phyloP scores from a whole-genome alignment of 169 alveolate genomes.

The Amoebophrya sp. region DNA sequence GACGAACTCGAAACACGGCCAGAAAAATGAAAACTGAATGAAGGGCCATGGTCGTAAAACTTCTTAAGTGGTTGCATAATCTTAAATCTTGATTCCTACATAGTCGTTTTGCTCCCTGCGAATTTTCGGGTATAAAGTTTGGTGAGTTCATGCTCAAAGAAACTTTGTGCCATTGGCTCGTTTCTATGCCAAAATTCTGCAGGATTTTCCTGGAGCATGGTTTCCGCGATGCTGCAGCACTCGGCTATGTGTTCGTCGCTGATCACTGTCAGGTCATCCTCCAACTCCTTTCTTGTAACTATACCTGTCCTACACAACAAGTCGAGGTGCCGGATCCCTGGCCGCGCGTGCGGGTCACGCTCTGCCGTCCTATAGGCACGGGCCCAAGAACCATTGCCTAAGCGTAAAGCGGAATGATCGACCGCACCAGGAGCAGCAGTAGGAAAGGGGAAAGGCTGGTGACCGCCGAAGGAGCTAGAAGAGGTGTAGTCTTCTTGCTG shows the following conservation, averaged over 20 bases:
- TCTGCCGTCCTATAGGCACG: not conserved
- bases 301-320: not conserved
- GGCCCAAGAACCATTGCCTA: not conserved
- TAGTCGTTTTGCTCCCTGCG: too few relatives aligned
- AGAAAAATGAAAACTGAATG: too few relatives aligned
- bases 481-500: too few relatives aligned
- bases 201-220: not conserved
- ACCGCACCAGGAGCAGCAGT: too few relatives aligned
- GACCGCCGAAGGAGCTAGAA: too few relatives aligned
- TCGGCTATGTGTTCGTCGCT: not conserved
- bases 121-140: not conserved
- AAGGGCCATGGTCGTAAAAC: too few relatives aligned
- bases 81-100: too few relatives aligned
- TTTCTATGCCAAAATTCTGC: not conserved
- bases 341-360: not conserved
- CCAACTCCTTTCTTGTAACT: not conserved
- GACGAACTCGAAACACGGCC: too few relatives aligned
- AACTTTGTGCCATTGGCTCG: not conserved
- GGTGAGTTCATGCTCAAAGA: conserved; percentile 10
- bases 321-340: not conserved
- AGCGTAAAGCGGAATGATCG: too few relatives aligned
- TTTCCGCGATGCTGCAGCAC: not conserved
- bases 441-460: too few relatives aligned
- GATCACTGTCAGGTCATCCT: not conserved
- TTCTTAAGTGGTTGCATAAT: too few relatives aligned